Conservation (phyloP, 2,329 filamentous ascomycete genomes). For the Cadophora sp. region DNA sequence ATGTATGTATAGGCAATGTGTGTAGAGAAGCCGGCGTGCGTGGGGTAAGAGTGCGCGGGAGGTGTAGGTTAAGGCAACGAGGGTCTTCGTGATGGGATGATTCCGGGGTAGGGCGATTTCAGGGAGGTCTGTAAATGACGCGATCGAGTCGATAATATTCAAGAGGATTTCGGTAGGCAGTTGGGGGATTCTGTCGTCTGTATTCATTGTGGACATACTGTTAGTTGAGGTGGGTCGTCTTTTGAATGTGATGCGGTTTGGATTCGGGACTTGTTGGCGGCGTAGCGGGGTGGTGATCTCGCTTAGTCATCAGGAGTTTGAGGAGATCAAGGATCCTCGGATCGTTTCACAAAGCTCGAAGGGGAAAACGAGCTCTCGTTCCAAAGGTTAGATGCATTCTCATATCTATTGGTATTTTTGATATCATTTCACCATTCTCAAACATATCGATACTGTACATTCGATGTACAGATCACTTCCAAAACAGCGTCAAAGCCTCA, state of each 20-base stretch:
- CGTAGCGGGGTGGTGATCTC: background rate
- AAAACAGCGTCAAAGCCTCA: background rate
- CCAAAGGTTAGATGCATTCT: background rate
- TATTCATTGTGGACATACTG: background rate
- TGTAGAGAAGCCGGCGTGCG: constrained; percentile 51
- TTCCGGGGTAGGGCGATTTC: constrained; percentile 45
- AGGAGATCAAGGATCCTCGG: background rate
- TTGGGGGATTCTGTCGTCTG: background rate
- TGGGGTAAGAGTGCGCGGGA: constrained; percentile 50
- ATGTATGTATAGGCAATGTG: constrained; percentile 54
- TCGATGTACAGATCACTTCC: background rate
- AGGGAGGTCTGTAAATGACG: constrained; percentile 1
- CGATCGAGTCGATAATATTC: constrained; percentile 24
- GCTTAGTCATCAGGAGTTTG: constrained; percentile 5
- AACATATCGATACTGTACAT: background rate
- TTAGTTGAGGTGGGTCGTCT: background rate
- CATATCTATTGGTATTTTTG: background rate
- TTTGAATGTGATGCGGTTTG: background rate
- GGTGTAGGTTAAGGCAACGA: constrained; percentile 53
- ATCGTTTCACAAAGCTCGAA: background rate
- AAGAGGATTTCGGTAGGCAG: constrained; percentile 26
- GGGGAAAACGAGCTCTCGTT: background rate
- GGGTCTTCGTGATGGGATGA: constrained; percentile 51
- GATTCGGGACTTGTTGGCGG: background rate
- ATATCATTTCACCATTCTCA: background rate